Evolutionary conservation across 495 filamentous ascomycete species (phyloP).

Genomic region (Lasiosphaeria miniovina): DNA sequence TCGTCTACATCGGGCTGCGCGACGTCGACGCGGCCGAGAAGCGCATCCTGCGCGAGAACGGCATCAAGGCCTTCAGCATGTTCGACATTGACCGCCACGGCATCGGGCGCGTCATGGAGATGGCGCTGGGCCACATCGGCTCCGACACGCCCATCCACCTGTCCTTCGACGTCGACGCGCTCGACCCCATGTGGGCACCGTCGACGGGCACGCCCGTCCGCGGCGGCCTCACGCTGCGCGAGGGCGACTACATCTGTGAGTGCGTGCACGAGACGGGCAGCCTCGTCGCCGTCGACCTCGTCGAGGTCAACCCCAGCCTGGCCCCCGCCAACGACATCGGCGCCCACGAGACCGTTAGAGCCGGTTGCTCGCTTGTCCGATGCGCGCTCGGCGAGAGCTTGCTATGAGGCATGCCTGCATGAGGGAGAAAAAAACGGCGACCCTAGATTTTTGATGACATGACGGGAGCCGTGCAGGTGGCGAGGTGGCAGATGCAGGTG

Average conservation of each 20-base stretch:
- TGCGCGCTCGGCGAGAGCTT: constrained; percentile 91
- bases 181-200: constrained; percentile 94
- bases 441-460: background rate
- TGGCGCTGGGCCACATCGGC: constrained; percentile 92
- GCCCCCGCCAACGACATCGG: constrained; percentile 61
- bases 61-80: constrained; percentile 96
- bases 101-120: constrained; percentile 94
- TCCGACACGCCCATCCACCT: constrained; percentile 93
- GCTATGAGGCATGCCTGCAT: constrained; percentile 44
- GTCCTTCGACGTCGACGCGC: constrained; percentile 93
- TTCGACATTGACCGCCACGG: constrained; percentile 95
- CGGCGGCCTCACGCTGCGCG: constrained; percentile 90
- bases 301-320: constrained; percentile 90
- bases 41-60: constrained; percentile 78
- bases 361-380: constrained; percentile 84
- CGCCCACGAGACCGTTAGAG: constrained; percentile 81
- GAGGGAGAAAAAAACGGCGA: background rate
- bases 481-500: background rate
- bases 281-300: constrained; percentile 87
- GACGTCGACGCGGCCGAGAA: constrained; percentile 94
- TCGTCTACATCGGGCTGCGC: constrained; percentile 95
- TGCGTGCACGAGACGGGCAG: constrained; percentile 91
- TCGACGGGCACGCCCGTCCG: constrained; percentile 94
- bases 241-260: constrained; percentile 98
- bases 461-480: background rate